Evolutionary conservation across 2,329 filamentous ascomycete species (phyloP).

Genomic region (Neonectria ditissima): DNA sequence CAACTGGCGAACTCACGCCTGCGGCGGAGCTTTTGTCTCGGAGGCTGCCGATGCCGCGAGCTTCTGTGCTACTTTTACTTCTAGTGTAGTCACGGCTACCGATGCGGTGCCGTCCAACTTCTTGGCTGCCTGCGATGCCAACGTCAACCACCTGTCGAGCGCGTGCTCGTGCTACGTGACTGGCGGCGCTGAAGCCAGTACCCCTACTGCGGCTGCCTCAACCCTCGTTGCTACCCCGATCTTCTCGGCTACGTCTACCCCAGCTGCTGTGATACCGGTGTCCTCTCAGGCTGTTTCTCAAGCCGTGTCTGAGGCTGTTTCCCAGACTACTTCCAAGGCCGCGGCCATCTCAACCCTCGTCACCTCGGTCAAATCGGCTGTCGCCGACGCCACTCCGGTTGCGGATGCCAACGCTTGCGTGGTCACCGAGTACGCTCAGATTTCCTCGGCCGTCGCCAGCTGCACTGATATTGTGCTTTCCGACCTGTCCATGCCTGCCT

Average conservation of each 20-base stretch:
- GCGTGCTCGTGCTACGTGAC: slow-evolving; percentile 12
- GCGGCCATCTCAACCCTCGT: neutral
- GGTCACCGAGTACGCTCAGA: slow-evolving; percentile 26
- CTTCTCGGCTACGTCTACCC: neutral
- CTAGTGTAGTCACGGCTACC: slow-evolving; percentile 2
- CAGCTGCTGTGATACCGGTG: neutral
- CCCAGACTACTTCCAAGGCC: neutral
- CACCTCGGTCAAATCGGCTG: neutral
- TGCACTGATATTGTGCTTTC: slow-evolving; percentile 26
- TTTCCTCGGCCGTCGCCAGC: slow-evolving; percentile 26
- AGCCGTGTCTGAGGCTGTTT: neutral
- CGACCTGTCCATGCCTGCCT: slow-evolving; percentile 23
- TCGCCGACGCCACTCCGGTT: slow-evolving; percentile 1
- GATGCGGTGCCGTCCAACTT: slow-evolving; percentile 1
- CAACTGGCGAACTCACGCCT: slow-evolving; percentile 8
- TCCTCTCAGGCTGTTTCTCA: too few relatives aligned
- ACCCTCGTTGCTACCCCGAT: neutral
- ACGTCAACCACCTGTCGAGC: slow-evolving; percentile 8
- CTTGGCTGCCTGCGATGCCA: slow-evolving; percentile 8
- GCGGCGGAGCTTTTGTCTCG: slow-evolving; percentile 14
- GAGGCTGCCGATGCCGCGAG: neutral
- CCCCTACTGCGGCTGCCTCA: slow-evolving; percentile 1
- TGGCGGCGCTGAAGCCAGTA: slow-evolving; percentile 1
- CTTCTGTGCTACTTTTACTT: slow-evolving; percentile 16
- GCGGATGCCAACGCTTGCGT: slow-evolving; percentile 16